Evolutionary conservation across 2,329 filamentous ascomycete genomes (phyloP).

Genomic region (Ceratocystiopsis sp.): DNA sequence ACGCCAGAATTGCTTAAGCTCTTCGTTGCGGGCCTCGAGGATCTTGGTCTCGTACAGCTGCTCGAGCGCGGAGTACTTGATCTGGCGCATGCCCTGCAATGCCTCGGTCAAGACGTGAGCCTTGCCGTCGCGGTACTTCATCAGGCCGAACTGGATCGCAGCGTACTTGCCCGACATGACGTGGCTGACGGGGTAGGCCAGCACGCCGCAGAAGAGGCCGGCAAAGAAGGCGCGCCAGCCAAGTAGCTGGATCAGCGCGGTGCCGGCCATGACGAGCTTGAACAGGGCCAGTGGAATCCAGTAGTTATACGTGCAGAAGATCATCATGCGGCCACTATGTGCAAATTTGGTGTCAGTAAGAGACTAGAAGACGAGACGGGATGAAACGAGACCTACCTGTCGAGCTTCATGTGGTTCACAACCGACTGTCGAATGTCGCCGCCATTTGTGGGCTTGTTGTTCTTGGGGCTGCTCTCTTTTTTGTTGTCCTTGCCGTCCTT

Average conservation of each 20-base stretch:
- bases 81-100: slow-evolving; percentile 21
- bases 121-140: slow-evolving; percentile 20
- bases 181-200: slow-evolving; percentile 16
- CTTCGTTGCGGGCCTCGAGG: slow-evolving; percentile 17
- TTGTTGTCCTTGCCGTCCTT: slow-evolving; percentile 2
- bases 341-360: slow-evolving; percentile 1
- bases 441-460: slow-evolving; percentile 2
- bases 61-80: slow-evolving; percentile 21
- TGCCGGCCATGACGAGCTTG: slow-evolving; percentile 17
- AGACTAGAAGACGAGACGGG: too few relatives aligned
- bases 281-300: slow-evolving; percentile 18
- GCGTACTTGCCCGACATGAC: slow-evolving; percentile 16
- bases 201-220: slow-evolving; percentile 13
- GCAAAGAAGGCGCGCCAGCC: slow-evolving; percentile 17
- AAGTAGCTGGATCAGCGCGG: slow-evolving; percentile 15
- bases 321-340: slow-evolving; percentile 14
- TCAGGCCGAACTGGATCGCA: slow-evolving; percentile 17
- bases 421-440: slow-evolving; percentile 17
- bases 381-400: slow-evolving; percentile 12
- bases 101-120: slow-evolving; percentile 19
- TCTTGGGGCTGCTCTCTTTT: slow-evolving; percentile 2
- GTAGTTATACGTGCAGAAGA: slow-evolving; percentile 17
- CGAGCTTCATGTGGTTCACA: slow-evolving; percentile 21
- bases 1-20: slow-evolving; percentile 19
- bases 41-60: slow-evolving; percentile 19